Evolutionary conservation across 768 basidiomycete genomes (phyloP).

Genomic region (Leccinum rimulosum): DNA sequence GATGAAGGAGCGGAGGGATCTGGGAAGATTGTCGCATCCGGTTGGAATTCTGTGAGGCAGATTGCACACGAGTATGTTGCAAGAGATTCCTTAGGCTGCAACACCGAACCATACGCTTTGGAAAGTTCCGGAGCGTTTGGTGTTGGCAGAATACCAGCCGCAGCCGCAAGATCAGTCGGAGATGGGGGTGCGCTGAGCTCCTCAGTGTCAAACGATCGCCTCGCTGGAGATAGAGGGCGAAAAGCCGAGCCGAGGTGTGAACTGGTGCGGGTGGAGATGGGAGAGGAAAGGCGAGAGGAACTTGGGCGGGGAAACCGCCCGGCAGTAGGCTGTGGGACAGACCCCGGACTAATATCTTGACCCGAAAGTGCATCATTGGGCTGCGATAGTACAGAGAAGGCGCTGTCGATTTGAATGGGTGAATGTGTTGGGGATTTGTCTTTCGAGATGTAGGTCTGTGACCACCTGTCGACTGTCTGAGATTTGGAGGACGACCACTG

Average conservation of each 20-base stretch:
- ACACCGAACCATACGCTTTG: conserved; percentile 82
- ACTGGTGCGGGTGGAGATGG: conserved; percentile 48
- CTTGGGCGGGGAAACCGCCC: conserved; percentile 53
- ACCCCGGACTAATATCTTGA: conserved; percentile 3
- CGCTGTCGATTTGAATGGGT: conserved; percentile 21
- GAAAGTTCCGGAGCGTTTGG: conserved; percentile 61
- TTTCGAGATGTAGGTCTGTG: conserved; percentile 68
- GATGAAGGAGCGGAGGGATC: conserved; percentile 43
- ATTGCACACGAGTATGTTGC: conserved; percentile 64
- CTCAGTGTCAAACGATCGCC: conserved; percentile 30
- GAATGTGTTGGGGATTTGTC: conserved; percentile 47
- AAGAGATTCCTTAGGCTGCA: conserved; percentile 77
- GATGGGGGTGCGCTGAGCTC: conserved; percentile 27
- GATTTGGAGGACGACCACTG: conserved; percentile 52
- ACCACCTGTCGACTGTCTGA: conserved; percentile 65
- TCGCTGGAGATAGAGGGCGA: conserved; percentile 59
- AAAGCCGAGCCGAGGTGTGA: conserved; percentile 58
- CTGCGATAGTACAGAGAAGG: conserved; percentile 11
- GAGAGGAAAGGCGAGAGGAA: conserved; percentile 31
- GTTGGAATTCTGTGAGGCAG: conserved; percentile 64
- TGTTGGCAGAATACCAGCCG: conserved; percentile 60
- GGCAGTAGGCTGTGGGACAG: not conserved
- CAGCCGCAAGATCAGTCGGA: conserved; percentile 47
- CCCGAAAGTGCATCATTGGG: conserved; percentile 9
- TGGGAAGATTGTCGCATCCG: conserved; percentile 85